Conservation (phyloP, 163 green algal species). For the Scenedesmus sp. region DNA sequence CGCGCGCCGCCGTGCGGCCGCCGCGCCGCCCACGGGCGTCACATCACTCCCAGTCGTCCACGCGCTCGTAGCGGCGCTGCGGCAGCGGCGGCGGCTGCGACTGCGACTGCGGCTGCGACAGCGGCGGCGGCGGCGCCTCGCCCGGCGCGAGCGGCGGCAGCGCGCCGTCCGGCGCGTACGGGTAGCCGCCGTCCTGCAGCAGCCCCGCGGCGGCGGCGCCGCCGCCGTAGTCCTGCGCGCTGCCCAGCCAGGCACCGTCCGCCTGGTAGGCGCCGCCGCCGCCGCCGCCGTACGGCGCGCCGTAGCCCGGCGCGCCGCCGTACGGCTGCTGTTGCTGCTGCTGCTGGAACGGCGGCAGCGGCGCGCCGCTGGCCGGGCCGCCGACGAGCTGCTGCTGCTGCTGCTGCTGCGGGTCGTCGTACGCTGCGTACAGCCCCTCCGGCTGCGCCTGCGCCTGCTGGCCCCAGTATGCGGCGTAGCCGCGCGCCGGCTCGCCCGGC, state of each 20-base stretch:
- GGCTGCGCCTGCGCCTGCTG: constrained; percentile 25
- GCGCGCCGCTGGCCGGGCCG: no score
- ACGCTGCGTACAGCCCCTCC: constrained; percentile 7
- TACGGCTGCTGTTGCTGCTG: constrained; percentile 1
- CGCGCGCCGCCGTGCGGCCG: no score
- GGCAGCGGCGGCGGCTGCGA: not conserved
- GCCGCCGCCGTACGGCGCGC: not conserved
- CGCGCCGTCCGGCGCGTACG: constrained; percentile 1
- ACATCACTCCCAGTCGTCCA: constrained; percentile 48
- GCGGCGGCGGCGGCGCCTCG: constrained; percentile 6
- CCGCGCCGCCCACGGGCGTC: no score
- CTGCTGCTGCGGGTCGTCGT: constrained; percentile 15
- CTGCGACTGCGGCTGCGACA: constrained; percentile 3
- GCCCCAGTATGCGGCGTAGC: not conserved
- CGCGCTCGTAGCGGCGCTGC: constrained; percentile 15
- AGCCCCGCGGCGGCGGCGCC: not conserved
- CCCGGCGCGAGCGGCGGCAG: constrained; percentile 5
- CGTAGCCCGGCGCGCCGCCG: not conserved
- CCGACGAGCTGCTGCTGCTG: constrained; percentile 27
- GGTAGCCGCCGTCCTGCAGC: constrained; percentile 6
- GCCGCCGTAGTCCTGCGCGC: not conserved
- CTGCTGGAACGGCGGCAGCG: no score
- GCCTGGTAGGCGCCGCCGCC: not conserved
- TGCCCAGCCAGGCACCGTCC: not conserved
- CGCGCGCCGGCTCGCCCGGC: not conserved